Percentiles rank a stretch among this genome's conserved stretches.
Evolutionary conservation across 2,329 filamentous ascomycete species (phyloP).

Genomic region (Diaporthe humulicola): DNA sequence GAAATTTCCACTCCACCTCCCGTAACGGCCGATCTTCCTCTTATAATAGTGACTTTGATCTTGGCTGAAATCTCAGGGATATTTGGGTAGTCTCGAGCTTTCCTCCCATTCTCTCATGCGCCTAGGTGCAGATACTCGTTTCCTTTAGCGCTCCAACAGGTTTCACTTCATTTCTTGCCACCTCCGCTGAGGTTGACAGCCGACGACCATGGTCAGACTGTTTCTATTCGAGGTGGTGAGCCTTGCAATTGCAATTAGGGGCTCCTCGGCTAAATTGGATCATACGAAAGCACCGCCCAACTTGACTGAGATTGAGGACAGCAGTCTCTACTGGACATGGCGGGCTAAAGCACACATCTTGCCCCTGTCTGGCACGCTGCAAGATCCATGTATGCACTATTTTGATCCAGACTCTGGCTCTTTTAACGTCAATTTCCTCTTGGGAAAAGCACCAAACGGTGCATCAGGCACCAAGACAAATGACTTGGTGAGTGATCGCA

Average conservation of each 20-base stretch:
- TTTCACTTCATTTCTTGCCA: background rate
- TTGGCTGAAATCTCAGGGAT: background rate
- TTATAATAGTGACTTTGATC: background rate
- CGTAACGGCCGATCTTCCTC: background rate
- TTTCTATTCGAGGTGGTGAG: background rate
- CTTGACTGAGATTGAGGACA: constrained; percentile 53
- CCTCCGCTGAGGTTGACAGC: background rate
- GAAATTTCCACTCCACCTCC: constrained; percentile 8
- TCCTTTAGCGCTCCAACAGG: background rate
- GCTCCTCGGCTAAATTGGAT: background rate
- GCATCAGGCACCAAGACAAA: constrained; percentile 55
- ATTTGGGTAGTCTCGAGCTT: background rate
- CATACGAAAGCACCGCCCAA: constrained; percentile 50
- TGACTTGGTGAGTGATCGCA: constrained; percentile 47
- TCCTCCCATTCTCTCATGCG: background rate
- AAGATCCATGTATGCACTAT: constrained; percentile 60
- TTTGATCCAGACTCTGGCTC: constrained; percentile 57
- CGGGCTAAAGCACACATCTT: constrained; percentile 54
- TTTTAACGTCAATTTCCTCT: constrained; percentile 58
- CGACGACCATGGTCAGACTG: background rate
- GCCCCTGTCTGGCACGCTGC: constrained; percentile 54
- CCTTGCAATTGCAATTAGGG: background rate
- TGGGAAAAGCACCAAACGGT: constrained; percentile 47
- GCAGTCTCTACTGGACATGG: constrained; percentile 50
- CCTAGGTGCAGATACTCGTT: background rate